Evolutionary conservation across 2,329 filamentous ascomycete genomes (phyloP), one percentile per base, ranked within the genome.

Genomic region (Periconia macrospinosa): DNA sequence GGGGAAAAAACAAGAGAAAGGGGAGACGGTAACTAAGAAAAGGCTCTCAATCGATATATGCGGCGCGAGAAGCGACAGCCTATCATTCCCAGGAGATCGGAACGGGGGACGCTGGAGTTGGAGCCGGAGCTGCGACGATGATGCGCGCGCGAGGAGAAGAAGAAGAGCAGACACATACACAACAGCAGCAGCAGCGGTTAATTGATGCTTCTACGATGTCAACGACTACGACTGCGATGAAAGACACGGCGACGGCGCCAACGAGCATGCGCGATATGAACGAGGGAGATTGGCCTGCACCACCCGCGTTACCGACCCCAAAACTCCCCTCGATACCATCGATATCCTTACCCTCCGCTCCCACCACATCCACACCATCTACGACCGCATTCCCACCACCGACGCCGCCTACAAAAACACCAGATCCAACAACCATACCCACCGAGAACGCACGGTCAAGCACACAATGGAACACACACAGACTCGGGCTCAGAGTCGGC

Each of bases 401-500:
- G 33, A 6, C 11, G 11, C 11, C 33, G 33, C 11, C 33, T n/a
- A n/a, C 33, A 37, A 37, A 37, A n/a, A 13, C 8, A 13, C 11
- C 33, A 13, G 33, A 37, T 37, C 5, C 23, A 27, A 37, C 15
- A 13, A 37, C 6, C 5, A 3, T 14, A 10, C 6, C 5, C 33
- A n/a, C 33, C 3, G 33, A 37, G 11, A 37, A n/a, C 33, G 30
- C 30, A 33, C 37, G 27, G 42, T 9, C 41, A 52, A 55, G 30
- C 45, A 61, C 59, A 17, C 18, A 33, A 50, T 93, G 90, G 89
- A 95, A 95, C 72, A 92, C 90, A 20, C 83, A 85, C 59, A 87
- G 90, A 62, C 74, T 96, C 51, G 83, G 82, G 14, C 72, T 82
- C 60, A 83, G 91, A 49, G 68, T 95, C 13, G 84, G 80, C 42